phyloP scores from a whole-genome alignment of 192 early-diverging fungal species.

The Umbelopsis sp. region DNA sequence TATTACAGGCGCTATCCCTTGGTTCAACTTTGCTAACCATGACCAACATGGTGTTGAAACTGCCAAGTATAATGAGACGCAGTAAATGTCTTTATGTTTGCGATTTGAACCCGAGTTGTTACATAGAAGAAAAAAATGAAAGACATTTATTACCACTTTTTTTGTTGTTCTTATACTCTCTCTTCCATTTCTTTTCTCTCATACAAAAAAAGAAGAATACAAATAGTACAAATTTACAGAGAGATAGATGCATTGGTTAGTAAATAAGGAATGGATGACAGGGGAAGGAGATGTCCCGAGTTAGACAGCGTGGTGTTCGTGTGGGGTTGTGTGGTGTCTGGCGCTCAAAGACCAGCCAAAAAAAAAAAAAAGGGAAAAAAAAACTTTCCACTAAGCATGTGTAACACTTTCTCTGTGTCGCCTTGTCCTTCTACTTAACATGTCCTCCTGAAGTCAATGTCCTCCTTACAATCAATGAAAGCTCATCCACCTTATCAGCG shows the following conservation, averaged over 20 bases:
- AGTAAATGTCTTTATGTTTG: slow-evolving; percentile 7
- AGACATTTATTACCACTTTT: slow-evolving; percentile 19
- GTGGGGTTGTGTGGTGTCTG: not conserved
- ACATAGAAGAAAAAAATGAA: slow-evolving; percentile 16
- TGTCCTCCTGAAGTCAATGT: slow-evolving; percentile 11
- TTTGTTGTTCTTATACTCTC: slow-evolving; percentile 13
- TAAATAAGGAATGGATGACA: too few relatives aligned
- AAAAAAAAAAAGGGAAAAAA: not conserved
- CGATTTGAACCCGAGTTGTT: not conserved
- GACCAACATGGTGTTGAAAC: slow-evolving; percentile 68
- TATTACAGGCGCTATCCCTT: slow-evolving; percentile 62
- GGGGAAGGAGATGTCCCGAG: too few relatives aligned
- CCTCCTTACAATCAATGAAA: slow-evolving; percentile 5
- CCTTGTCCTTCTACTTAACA: slow-evolving; percentile 10
- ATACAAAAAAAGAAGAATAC: not conserved
- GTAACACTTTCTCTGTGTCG: slow-evolving; percentile 5
- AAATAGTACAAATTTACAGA: not conserved
- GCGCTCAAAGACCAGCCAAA: not conserved
- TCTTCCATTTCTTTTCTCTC: slow-evolving; percentile 2
- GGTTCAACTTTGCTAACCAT: slow-evolving; percentile 82
- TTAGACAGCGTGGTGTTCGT: too few relatives aligned
- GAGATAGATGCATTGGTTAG: not conserved
- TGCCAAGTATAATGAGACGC: slow-evolving; percentile 45
- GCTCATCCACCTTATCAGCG: slow-evolving; percentile 2
- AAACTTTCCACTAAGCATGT: not conserved